A percentile compares a stretch with the other conserved stretches of the same genome.
Evolutionary conservation across 1,284 basidiomycete species (phyloP).

Genomic region (Austroboletus olivaceoglutinosus): DNA sequence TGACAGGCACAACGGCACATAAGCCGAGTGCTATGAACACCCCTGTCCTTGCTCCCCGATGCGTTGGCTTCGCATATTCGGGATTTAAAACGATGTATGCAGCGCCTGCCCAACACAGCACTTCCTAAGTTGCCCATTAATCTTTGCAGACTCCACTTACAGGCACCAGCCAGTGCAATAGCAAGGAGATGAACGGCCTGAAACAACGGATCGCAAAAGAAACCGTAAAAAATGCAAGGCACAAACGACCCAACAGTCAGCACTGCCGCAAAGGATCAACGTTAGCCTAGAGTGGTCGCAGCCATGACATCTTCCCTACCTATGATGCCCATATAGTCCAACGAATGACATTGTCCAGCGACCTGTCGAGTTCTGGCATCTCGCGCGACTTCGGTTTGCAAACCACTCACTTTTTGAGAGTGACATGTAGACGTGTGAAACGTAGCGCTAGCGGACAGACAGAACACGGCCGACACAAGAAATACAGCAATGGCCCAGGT

Average conservation of each 20-base stretch:
- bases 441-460: conserved; percentile 71
- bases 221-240: conserved; percentile 71
- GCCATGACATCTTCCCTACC: conserved; percentile 33
- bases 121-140: conserved; percentile 5
- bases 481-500: conserved; percentile 65
- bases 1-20: conserved; percentile 68
- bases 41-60: conserved; percentile 74
- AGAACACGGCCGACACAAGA: conserved; percentile 70
- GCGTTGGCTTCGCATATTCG: conserved; percentile 71
- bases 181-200: conserved; percentile 53
- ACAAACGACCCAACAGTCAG: conserved; percentile 82
- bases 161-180: conserved; percentile 58
- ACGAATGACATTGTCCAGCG: conserved; percentile 52
- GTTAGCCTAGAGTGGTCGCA: not conserved
- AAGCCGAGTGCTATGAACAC: conserved; percentile 83
- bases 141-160: conserved; percentile 42
- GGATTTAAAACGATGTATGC: conserved; percentile 80
- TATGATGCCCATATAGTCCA: conserved; percentile 73
- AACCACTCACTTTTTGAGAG: conserved; percentile 54
- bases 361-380: conserved; percentile 36
- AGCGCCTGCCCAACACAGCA: conserved; percentile 44
- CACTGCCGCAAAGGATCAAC: conserved; percentile 27
- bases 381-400: conserved; percentile 1
- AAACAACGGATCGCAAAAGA: conserved; percentile 59
- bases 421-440: conserved; percentile 81